phyloP scores from a whole-genome alignment of 305 asterid genomes.

The Solanum aculeatissimum region DNA sequence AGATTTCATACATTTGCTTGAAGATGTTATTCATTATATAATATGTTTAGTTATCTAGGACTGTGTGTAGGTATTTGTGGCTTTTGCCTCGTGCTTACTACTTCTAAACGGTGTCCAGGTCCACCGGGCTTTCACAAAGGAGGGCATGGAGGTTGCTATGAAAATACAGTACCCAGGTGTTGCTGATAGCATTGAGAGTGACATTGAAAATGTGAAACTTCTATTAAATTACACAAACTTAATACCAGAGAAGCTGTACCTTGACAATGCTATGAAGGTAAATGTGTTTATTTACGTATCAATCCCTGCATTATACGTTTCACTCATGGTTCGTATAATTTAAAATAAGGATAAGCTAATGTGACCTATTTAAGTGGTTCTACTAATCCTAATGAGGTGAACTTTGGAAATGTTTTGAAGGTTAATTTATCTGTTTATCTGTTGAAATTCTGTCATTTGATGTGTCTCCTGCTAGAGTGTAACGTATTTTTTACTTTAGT shows the following conservation, averaged over 20 bases:
- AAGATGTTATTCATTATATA: neutral
- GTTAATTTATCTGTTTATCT: neutral
- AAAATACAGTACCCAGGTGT: slow-evolving; percentile 99
- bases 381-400: neutral
- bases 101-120: slow-evolving; percentile 42
- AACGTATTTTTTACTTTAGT: neutral
- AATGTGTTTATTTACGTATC: neutral
- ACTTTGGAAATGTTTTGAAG: neutral
- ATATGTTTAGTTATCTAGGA: neutral
- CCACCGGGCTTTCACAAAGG: slow-evolving; percentile 74
- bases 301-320: neutral
- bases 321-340: neutral
- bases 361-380: neutral
- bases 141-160: slow-evolving; percentile 79
- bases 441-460: neutral
- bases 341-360: neutral
- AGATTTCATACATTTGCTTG: neutral
- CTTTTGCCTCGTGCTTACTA: slow-evolving; percentile 1
- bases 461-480: neutral
- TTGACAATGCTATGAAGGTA: slow-evolving; percentile 97
- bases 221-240: slow-evolving; percentile 69
- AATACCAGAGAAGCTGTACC: slow-evolving; percentile 64
- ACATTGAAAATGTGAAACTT: slow-evolving; percentile 81
- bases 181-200: slow-evolving; percentile 98
- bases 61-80: slow-evolving; percentile 1